These are phyloP conservation scores for Pachysandra terminalis DNA, from an alignment of 164 flowering plant genomes.

Conservation along the genomic window DNA sequence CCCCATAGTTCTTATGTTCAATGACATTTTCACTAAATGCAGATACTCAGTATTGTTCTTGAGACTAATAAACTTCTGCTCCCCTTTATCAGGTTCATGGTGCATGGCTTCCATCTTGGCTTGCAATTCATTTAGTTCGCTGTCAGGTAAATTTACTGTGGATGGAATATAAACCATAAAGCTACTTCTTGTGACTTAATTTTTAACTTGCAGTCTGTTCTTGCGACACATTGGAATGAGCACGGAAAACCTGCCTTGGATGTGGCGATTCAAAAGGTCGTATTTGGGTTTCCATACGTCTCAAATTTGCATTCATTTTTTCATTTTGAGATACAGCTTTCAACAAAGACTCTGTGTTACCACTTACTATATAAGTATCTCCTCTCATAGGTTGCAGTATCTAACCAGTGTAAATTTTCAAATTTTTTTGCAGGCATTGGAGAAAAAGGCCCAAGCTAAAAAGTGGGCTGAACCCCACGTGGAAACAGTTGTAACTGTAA, in stretches of 20 bases:
- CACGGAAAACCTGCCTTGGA: constrained; percentile 45
- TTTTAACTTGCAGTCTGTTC: constrained; percentile 34
- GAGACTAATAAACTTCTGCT: not conserved
- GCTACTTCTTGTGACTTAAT: not conserved
- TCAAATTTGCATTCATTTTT: no score
- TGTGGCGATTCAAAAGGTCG: constrained; percentile 34
- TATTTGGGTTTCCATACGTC: no score
- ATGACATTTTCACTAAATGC: not conserved
- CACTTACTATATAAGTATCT: no score
- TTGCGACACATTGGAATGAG: constrained; percentile 34
- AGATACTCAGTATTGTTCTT: not conserved
- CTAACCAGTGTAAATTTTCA: not conserved
- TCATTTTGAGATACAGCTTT: no score
- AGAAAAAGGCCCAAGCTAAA: constrained; percentile 57
- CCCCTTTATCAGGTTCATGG: constrained; percentile 62
- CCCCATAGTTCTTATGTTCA: not conserved
- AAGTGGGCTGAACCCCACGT: constrained; percentile 85
- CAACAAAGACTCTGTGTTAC: no score
- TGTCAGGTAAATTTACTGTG: constrained; percentile 47
- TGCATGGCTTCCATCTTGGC: constrained; percentile 98
- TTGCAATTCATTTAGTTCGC: constrained; percentile 45
- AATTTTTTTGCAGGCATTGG: constrained; percentile 52
- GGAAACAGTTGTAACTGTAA: constrained; percentile 69
- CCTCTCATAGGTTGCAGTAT: no score
- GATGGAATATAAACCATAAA: not conserved